A percentile compares a stretch with the other conserved stretches of the same genome.
Conservation (phyloP, 169 alveolate species). For the Plasmodium vivax region DNA sequence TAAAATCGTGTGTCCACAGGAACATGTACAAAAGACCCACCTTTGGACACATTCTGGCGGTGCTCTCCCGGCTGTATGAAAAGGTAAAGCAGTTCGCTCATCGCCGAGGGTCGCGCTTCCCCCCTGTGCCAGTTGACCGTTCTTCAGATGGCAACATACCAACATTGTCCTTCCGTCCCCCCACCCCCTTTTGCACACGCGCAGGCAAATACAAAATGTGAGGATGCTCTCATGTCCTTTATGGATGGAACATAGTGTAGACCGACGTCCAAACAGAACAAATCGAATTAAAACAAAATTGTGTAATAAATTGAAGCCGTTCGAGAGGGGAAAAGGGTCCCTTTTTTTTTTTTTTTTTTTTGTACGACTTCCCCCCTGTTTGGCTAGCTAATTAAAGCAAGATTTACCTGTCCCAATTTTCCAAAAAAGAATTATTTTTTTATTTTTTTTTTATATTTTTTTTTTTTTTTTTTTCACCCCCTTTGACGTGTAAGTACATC, state of each 20-base stretch:
- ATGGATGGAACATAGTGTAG: slow-evolving; percentile 68
- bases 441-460: neutral
- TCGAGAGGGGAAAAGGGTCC: neutral
- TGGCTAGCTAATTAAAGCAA: neutral
- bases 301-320: neutral
- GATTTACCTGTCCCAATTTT: neutral
- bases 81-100: slow-evolving; percentile 6
- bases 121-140: neutral
- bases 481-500: neutral
- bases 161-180: neutral
- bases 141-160: neutral
- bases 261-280: neutral
- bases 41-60: slow-evolving; percentile 24
- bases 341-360: neutral
- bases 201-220: slow-evolving; percentile 63
- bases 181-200: neutral
- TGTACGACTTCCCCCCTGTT: neutral
- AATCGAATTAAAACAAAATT: neutral
- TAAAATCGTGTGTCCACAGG: slow-evolving; percentile 43
- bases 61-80: slow-evolving; percentile 28
- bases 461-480: neutral
- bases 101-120: neutral
- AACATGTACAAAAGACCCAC: slow-evolving; percentile 50
- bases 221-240: slow-evolving; percentile 75
- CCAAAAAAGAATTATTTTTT: neutral